A percentile compares a stretch with the other conserved stretches of the same genome.
Conservation (phyloP, 805 yeast species). For the Sugiyamaella valdiviana region DNA sequence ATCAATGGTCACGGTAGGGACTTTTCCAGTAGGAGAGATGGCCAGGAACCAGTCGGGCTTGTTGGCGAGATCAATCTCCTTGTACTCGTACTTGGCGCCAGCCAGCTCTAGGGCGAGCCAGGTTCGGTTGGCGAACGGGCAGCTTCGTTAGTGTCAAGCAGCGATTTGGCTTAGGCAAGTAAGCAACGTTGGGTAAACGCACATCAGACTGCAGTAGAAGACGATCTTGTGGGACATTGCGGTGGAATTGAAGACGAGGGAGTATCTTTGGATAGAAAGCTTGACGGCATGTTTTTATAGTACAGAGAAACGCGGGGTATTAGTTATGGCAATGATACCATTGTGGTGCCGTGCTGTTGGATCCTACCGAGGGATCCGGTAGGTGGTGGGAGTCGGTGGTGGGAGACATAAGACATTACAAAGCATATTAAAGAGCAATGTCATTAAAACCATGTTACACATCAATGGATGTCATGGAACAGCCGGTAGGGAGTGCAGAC, state of each 20-base stretch:
- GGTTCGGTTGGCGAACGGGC: constrained; percentile 30
- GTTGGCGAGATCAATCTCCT: constrained; percentile 25
- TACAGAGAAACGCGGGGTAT: too few species aligned
- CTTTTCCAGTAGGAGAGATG: constrained; percentile 27
- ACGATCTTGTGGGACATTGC: not conserved
- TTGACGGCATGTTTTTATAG: too few species aligned
- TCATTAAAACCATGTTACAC: too few species aligned
- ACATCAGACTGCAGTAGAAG: not conserved
- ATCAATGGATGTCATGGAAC: too few species aligned
- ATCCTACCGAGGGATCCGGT: too few species aligned
- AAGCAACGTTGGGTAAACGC: not conserved
- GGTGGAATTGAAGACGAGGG: not conserved
- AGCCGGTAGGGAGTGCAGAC: too few species aligned
- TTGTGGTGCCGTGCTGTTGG: too few species aligned
- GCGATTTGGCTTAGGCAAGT: not conserved
- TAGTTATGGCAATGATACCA: too few species aligned
- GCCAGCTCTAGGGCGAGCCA: constrained; percentile 27
- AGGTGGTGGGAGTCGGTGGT: too few species aligned
- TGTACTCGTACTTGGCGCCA: constrained; percentile 24
- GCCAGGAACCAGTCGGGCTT: constrained; percentile 28
- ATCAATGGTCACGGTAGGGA: constrained; percentile 25
- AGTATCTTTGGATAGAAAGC: too few species aligned
- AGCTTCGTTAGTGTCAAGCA: constrained; percentile 5
- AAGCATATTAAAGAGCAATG: too few species aligned
- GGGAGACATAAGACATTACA: too few species aligned